phyloP scores from a whole-genome alignment of 352 stramenopile genomes.

The Phytophthora sp. region DNA sequence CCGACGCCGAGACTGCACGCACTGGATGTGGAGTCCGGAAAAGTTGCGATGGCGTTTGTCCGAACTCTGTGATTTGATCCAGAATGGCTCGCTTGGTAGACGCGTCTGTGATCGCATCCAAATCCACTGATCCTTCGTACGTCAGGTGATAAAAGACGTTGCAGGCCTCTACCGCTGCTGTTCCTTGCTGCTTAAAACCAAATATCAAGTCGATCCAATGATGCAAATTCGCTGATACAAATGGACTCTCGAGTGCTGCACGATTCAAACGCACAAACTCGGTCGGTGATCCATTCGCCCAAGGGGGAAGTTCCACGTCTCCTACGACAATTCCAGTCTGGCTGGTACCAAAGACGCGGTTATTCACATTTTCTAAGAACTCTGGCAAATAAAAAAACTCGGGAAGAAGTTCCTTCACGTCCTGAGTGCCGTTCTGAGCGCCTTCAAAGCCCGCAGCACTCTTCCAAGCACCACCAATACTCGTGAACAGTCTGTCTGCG shows the following conservation, averaged over 20 bases:
- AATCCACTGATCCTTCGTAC: conserved; percentile 97
- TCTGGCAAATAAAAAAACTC: conserved; percentile 97
- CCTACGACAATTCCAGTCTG: conserved; percentile 84
- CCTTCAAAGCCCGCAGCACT: conserved; percentile 66
- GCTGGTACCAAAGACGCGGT: conserved; percentile 94
- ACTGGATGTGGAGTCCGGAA: conserved; percentile 84
- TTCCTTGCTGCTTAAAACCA: conserved; percentile 95
- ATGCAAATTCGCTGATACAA: conserved; percentile 95
- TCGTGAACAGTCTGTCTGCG: conserved; percentile 97
- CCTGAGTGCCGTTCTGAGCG: conserved; percentile 85
- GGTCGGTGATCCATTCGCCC: conserved; percentile 92
- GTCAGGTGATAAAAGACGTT: conserved; percentile 99
- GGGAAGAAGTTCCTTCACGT: conserved; percentile 99
- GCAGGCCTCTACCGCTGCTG: conserved; percentile 91
- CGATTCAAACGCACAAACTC: conserved; percentile 97
- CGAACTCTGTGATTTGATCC: conserved; percentile 98
- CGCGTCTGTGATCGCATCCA: conserved; percentile 83
- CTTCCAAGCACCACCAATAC: conserved; percentile 93
- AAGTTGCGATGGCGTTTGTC: conserved; percentile 96
- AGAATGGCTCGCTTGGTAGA: conserved; percentile 85
- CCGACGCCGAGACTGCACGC: conserved; percentile 23
- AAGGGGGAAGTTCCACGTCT: conserved; percentile 93
- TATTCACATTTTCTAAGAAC: conserved; percentile 97
- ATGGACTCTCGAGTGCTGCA: conserved; percentile 95
- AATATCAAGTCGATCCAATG: conserved; percentile 99